Percentiles rank a stretch among this genome's conserved stretches.
Evolutionary conservation across 2,329 filamentous ascomycete species (phyloP).

Genomic region (Penicillium sp.): DNA sequence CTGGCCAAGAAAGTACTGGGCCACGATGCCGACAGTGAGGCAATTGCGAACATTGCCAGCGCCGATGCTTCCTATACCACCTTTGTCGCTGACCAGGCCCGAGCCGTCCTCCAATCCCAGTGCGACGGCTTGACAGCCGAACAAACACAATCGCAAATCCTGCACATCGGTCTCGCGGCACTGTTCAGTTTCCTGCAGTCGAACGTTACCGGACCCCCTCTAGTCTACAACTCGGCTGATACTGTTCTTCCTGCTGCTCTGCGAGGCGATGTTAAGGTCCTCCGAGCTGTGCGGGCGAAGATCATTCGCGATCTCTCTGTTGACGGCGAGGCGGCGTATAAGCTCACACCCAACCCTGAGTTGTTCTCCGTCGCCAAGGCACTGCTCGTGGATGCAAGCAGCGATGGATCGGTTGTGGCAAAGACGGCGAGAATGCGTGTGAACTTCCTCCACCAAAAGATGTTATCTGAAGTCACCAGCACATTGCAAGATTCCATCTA

Average conservation of each 20-base stretch:
- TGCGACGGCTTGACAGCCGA: constrained; percentile 21
- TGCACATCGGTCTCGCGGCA: constrained; percentile 61
- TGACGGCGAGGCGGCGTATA: constrained; percentile 83
- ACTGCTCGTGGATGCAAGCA: constrained; percentile 47
- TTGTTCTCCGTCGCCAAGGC: constrained; percentile 72
- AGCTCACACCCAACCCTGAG: constrained; percentile 75
- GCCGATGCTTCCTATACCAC: constrained; percentile 37
- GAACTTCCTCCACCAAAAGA: constrained; percentile 66
- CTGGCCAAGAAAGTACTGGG: constrained; percentile 39
- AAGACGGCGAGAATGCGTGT: constrained; percentile 65
- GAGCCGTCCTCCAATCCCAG: constrained; percentile 19
- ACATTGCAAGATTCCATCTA: constrained; percentile 59
- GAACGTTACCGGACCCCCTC: constrained; percentile 79
- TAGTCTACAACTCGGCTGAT: constrained; percentile 54
- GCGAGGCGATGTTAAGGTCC: constrained; percentile 36
- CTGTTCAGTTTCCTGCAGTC: constrained; percentile 77
- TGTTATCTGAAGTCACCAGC: constrained; percentile 59
- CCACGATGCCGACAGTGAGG: constrained; percentile 28
- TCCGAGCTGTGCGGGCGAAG: constrained; percentile 49
- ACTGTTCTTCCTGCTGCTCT: constrained; percentile 45
- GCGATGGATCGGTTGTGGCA: constrained; percentile 36
- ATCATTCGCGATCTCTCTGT: constrained; percentile 66
- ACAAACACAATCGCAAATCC: constrained; percentile 36
- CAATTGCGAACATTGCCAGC: constrained; percentile 26
- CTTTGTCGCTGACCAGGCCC: constrained; percentile 34